Evolutionary conservation across 192 early-diverging fungal genomes (phyloP).

Genomic region (Coemansia sp.): DNA sequence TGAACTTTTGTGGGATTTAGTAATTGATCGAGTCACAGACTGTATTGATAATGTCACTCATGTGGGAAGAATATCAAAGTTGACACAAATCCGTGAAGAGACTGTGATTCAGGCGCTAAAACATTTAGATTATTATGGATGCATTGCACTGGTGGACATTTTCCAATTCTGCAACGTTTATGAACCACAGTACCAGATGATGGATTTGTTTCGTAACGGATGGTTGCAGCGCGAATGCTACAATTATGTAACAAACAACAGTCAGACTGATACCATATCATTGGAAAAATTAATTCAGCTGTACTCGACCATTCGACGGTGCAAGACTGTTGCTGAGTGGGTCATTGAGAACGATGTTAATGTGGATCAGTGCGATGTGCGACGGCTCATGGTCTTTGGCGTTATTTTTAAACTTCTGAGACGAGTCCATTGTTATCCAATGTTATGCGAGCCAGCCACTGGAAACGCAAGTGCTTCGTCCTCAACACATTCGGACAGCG

Average conservation of each 20-base stretch:
- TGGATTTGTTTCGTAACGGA: constrained; percentile 54
- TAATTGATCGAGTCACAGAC: constrained; percentile 70
- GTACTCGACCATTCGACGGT: constrained; percentile 77
- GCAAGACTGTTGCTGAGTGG: constrained; percentile 82
- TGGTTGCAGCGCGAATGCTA: constrained; percentile 76
- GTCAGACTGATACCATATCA: constrained; percentile 53
- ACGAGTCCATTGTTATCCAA: constrained; percentile 90
- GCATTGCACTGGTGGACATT: constrained; percentile 85
- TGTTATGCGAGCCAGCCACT: constrained; percentile 14
- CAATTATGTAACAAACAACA: constrained; percentile 63
- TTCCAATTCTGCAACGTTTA: constrained; percentile 97
- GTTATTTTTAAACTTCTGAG: constrained; percentile 79
- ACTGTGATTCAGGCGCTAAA: constrained; percentile 80
- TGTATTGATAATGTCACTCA: constrained; percentile 84
- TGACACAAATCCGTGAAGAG: constrained; percentile 72
- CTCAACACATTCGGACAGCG: not conserved
- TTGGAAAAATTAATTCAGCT: constrained; percentile 73
- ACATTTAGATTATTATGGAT: constrained; percentile 92
- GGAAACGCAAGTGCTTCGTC: not conserved
- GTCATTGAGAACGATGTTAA: constrained; percentile 71
- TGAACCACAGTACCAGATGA: constrained; percentile 51
- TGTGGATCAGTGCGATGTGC: constrained; percentile 72
- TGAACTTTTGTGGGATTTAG: constrained; percentile 91
- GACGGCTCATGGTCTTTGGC: constrained; percentile 90
- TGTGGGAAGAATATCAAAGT: constrained; percentile 76